A percentile compares a stretch with the other conserved stretches of the same genome.
These are phyloP conservation scores for Sclerotinia sclerotiorum DNA, from an alignment of 2,329 filamentous ascomycete genomes.

Conservation along the genomic window DNA sequence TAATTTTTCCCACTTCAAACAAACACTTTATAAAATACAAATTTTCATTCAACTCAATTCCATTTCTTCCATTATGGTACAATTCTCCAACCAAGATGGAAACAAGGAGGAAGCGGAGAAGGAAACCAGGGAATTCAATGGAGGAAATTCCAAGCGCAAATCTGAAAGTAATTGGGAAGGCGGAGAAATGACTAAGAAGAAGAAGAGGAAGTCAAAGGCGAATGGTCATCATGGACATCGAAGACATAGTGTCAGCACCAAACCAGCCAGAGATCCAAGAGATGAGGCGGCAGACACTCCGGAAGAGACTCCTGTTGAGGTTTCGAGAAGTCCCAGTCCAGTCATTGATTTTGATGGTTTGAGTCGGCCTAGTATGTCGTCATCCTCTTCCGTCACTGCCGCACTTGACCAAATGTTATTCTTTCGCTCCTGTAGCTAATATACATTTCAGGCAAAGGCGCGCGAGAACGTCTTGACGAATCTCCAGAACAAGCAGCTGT, in stretches of 20 bases:
- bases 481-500: slow-evolving; percentile 50
- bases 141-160: slow-evolving; percentile 17
- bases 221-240: slow-evolving; percentile 42
- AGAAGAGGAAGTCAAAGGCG: slow-evolving; percentile 28
- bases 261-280: slow-evolving; percentile 60
- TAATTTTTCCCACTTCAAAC: background rate
- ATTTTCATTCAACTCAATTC: background rate
- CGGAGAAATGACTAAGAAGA: slow-evolving; percentile 29
- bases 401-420: background rate
- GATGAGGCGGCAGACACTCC: slow-evolving; percentile 46
- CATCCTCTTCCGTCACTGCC: background rate
- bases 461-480: slow-evolving; percentile 61
- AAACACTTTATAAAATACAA: background rate
- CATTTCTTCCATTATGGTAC: slow-evolving; percentile 28
- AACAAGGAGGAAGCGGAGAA: slow-evolving; percentile 22
- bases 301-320: slow-evolving; percentile 24
- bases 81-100: slow-evolving; percentile 30
- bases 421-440: background rate
- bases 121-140: slow-evolving; percentile 9
- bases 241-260: slow-evolving; percentile 56
- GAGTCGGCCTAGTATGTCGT: slow-evolving; percentile 54
- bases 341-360: slow-evolving; percentile 63
- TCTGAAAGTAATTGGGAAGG: slow-evolving; percentile 6
- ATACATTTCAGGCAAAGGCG: slow-evolving; percentile 54
- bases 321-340: slow-evolving; percentile 52